These are phyloP conservation scores for Pezizomycotina sp. DNA, from an alignment of 2,329 filamentous ascomycete species.

Conservation along the genomic window DNA sequence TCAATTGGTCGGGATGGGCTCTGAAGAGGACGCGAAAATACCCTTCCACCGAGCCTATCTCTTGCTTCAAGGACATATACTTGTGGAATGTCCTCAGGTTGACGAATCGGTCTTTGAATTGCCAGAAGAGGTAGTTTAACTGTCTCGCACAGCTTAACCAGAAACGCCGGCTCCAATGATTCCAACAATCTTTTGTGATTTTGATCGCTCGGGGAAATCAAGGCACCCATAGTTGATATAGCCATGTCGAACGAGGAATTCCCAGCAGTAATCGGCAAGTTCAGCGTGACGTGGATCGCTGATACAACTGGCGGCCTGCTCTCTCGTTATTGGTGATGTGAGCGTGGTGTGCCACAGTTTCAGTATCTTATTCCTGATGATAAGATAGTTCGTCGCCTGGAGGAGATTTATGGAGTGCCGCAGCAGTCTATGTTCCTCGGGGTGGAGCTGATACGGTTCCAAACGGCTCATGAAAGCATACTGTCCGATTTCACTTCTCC, in stretches of 20 bases:
- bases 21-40: conserved; percentile 65
- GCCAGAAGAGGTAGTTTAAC: conserved; percentile 66
- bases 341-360: conserved; percentile 80
- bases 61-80: conserved; percentile 77
- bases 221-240: conserved; percentile 96
- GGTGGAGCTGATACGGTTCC: conserved; percentile 75
- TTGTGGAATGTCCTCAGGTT: conserved; percentile 51
- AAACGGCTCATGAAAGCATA: conserved; percentile 80
- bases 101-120: conserved; percentile 54
- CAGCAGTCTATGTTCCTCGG: conserved; percentile 65
- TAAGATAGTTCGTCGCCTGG: conserved; percentile 89
- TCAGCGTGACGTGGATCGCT: conserved; percentile 79
- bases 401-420: conserved; percentile 66
- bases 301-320: conserved; percentile 81
- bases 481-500: conserved; percentile 72
- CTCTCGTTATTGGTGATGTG: conserved; percentile 58
- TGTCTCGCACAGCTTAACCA: conserved; percentile 79
- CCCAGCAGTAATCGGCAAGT: conserved; percentile 70
- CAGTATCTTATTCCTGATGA: conserved; percentile 87
- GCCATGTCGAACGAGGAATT: conserved; percentile 78
- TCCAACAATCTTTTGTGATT: conserved; percentile 51
- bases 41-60: conserved; percentile 71
- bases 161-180: conserved; percentile 91
- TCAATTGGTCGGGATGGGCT: conserved; percentile 39
- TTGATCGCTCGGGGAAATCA: conserved; percentile 40